Evolutionary conservation across 257 asterid species (phyloP).

Genomic region (Ocimum tenuiflorum): DNA sequence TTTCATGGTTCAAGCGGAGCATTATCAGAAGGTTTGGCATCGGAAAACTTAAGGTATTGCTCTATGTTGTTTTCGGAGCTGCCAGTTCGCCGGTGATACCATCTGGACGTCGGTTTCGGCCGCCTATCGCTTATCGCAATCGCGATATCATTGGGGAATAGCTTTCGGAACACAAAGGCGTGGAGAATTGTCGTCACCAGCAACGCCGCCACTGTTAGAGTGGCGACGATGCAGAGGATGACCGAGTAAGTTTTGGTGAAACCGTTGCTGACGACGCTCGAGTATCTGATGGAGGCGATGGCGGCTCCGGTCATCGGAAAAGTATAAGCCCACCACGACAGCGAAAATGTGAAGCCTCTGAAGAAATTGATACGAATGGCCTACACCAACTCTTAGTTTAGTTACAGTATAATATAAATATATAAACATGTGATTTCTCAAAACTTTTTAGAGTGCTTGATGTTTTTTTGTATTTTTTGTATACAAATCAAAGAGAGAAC

Average conservation of each 20-base stretch:
- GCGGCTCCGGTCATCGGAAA: constrained; percentile 92
- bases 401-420: too few relatives aligned
- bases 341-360: constrained; percentile 75
- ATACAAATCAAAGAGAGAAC: too few relatives aligned
- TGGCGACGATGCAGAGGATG: constrained; percentile 41
- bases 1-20: too few relatives aligned
- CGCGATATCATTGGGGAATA: constrained; percentile 72
- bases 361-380: constrained; percentile 79
- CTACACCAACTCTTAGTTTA: constrained; percentile 42
- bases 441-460: too few relatives aligned
- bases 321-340: constrained; percentile 96
- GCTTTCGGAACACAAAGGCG: constrained; percentile 51
- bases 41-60: constrained; percentile 50
- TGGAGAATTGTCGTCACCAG: constrained; percentile 57
- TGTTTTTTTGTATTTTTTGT: too few relatives aligned
- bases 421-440: too few relatives aligned
- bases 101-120: constrained; percentile 32
- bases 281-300: constrained; percentile 62
- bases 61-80: constrained; percentile 33
- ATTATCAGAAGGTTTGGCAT: constrained; percentile 34
- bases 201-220: constrained; percentile 50
- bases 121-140: constrained; percentile 64
- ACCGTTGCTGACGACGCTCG: constrained; percentile 36
- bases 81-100: constrained; percentile 50
- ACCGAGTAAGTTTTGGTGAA: constrained; percentile 39